Percentiles rank a stretch among this genome's conserved stretches.
phyloP scores from a whole-genome alignment of 495 filamentous ascomycete genomes.

The Penicillium pancosmium region DNA sequence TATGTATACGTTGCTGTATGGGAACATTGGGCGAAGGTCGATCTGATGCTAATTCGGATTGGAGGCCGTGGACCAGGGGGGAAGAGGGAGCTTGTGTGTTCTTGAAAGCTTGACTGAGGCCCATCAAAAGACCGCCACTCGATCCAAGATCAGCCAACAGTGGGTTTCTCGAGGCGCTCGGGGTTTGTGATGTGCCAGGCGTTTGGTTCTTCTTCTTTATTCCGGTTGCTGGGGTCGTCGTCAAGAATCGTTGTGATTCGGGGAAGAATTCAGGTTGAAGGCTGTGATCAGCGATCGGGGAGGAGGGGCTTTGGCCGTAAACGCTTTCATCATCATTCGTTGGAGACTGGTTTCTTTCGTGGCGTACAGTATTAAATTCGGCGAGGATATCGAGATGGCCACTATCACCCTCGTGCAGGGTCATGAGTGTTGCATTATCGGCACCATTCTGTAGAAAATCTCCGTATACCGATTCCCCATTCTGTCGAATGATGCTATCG shows the following conservation, averaged over 20 bases:
- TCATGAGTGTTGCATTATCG: slow-evolving; percentile 41
- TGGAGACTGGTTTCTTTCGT: slow-evolving; percentile 29
- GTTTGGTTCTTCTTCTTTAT: slow-evolving; percentile 38
- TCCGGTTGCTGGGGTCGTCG: slow-evolving; percentile 46
- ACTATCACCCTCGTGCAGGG: slow-evolving; percentile 48
- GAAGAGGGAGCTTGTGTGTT: slow-evolving; percentile 58
- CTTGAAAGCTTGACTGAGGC: slow-evolving; percentile 54
- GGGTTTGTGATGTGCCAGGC: slow-evolving; percentile 37
- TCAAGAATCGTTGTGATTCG: slow-evolving; percentile 52
- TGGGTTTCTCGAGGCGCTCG: slow-evolving; percentile 49
- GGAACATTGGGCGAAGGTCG: slow-evolving; percentile 56
- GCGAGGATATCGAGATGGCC: slow-evolving; percentile 53
- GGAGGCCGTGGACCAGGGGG: slow-evolving; percentile 43
- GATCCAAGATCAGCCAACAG: slow-evolving; percentile 44
- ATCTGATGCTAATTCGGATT: slow-evolving; percentile 47
- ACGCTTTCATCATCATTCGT: slow-evolving; percentile 43
- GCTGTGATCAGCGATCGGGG: slow-evolving; percentile 34
- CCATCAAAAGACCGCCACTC: slow-evolving; percentile 44
- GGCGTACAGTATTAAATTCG: slow-evolving; percentile 37
- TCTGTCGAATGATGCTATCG: slow-evolving; percentile 46
- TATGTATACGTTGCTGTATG: slow-evolving; percentile 43
- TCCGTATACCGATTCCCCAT: slow-evolving; percentile 33
- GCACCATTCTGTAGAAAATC: slow-evolving; percentile 22
- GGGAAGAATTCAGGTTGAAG: slow-evolving; percentile 47
- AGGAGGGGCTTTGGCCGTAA: slow-evolving; percentile 41